A percentile compares a stretch with the other conserved stretches of the same genome.
Conservation (phyloP, 2,329 filamentous ascomycete genomes). For the Paraphoma sp. region DNA sequence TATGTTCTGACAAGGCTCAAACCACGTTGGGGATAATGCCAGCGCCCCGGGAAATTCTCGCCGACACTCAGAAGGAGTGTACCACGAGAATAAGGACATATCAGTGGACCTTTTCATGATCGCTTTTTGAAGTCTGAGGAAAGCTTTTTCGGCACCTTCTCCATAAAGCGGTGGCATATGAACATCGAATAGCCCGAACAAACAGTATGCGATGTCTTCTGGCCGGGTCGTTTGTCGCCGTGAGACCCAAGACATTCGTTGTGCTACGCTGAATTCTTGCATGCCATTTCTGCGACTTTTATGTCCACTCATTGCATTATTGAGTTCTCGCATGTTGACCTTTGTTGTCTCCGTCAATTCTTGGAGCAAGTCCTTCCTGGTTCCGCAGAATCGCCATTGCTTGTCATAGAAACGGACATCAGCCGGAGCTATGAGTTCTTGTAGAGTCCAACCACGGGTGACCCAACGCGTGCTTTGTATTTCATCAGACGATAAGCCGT, state of each 20-base stretch:
- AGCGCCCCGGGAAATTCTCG: not conserved
- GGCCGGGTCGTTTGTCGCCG: not conserved
- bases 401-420: not conserved
- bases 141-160: not conserved
- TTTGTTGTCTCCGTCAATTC: not conserved
- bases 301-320: no score
- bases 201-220: not conserved
- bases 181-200: not conserved
- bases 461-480: no score
- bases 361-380: not conserved
- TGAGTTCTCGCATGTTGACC: not conserved
- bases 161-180: not conserved
- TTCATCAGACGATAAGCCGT: no score
- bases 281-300: no score
- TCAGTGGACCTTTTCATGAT: not conserved
- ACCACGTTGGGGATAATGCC: not conserved
- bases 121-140: not conserved
- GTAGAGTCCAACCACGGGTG: not conserved
- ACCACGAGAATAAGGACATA: not conserved
- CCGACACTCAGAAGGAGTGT: rapidly evolving
- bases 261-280: not conserved
- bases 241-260: not conserved
- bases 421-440: not conserved
- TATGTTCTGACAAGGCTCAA: not conserved
- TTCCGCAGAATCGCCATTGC: not conserved